Base-by-base conservation (phyloP, 371 early-diverging fungal genomes). In the Smittium culicis region DNA sequence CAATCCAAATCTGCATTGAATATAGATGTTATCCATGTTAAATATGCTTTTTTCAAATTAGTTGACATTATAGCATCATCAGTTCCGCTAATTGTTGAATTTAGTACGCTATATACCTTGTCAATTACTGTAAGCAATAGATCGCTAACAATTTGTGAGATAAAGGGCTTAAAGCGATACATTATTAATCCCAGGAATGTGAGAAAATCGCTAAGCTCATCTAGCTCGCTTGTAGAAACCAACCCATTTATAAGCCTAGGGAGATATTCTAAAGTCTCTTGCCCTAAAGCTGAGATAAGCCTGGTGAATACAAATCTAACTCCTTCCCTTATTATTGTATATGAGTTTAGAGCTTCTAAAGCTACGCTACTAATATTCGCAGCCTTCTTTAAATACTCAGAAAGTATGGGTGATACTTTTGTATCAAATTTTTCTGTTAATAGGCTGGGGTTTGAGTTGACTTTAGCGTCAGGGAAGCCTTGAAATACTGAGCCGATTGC, bases 401-500 rank as follows among this genome's bases (percentile, higher is more conserved):
- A 61, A 1, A 71, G 72, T 70, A 68, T 71, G 30, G 72, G 59
- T 16, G 77, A 72, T 11, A 77, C 67, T 54, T 72, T 68, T 32
- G 67, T 1, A 28, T 34, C 27, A 34, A 72, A 65, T 11, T 72
- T 71, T 32, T 66, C 25, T 62, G 67, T 67, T 0, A 72, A 59
- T 30, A 71, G 66, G 1, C 60, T 60, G 8, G 54, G 35, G 64
- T 75, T 71, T 17, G 71, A 45, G 60, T 72, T 73, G 17, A 72
- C 72, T 56, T 76, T 77, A 35, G 82, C 79, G 55, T 89, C 86
- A 3, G 93, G 93, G 79, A 92, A 92, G n/a, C 91, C 92, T 77
- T 93, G 92, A 33, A 86, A 85, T 27, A 94, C 82, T 65, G 88
- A 86, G 55, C 95, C 97, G 54, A 94, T 82, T 0, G 95, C 92